Percentiles rank a stretch among this genome's conserved stretches.
Evolutionary conservation across 2,329 filamentous ascomycete genomes (phyloP).

Genomic region (Fonsecaea monophora): DNA sequence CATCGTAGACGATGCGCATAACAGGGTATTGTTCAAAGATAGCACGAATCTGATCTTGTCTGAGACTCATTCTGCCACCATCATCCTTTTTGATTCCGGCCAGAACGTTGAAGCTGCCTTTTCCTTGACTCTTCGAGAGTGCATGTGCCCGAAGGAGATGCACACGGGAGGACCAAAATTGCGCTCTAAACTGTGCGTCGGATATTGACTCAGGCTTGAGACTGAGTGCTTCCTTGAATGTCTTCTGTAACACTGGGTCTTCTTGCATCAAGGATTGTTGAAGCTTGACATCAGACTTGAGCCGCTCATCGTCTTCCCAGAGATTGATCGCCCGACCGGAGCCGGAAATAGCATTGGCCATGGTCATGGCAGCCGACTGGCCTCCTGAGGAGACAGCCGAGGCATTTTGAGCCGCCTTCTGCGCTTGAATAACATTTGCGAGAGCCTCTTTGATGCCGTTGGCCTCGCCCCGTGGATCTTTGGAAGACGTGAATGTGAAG

Average conservation of each 20-base stretch:
- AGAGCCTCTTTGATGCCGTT: slow-evolving; percentile 83
- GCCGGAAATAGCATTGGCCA: slow-evolving; percentile 72
- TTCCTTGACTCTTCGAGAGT: slow-evolving; percentile 83
- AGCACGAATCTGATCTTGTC: slow-evolving; percentile 87
- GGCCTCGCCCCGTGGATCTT: slow-evolving; percentile 79
- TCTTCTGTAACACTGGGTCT: slow-evolving; percentile 75
- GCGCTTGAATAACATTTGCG: slow-evolving; percentile 74
- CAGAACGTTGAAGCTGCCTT: slow-evolving; percentile 91
- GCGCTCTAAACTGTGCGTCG: slow-evolving; percentile 79
- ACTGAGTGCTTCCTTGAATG: slow-evolving; percentile 82
- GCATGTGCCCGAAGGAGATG: slow-evolving; percentile 88
- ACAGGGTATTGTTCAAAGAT: slow-evolving; percentile 94
- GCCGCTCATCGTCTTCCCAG: slow-evolving; percentile 80
- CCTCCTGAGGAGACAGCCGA: slow-evolving; percentile 44
- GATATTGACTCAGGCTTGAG: slow-evolving; percentile 86
- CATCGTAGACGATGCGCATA: slow-evolving; percentile 88
- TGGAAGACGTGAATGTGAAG: slow-evolving; percentile 84
- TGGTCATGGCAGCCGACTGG: slow-evolving; percentile 74
- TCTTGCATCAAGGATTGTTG: slow-evolving; percentile 89
- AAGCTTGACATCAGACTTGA: slow-evolving; percentile 79
- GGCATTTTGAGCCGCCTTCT: slow-evolving; percentile 60
- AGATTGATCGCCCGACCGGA: slow-evolving; percentile 57
- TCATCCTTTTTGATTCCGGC: slow-evolving; percentile 84
- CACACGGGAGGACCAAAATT: slow-evolving; percentile 92
- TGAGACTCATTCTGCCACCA: slow-evolving; percentile 81